A percentile compares a stretch with the other conserved stretches of the same genome.
Evolutionary conservation across 2,329 filamentous ascomycete species (phyloP).

Genomic region (Colletotrichum camelliae): DNA sequence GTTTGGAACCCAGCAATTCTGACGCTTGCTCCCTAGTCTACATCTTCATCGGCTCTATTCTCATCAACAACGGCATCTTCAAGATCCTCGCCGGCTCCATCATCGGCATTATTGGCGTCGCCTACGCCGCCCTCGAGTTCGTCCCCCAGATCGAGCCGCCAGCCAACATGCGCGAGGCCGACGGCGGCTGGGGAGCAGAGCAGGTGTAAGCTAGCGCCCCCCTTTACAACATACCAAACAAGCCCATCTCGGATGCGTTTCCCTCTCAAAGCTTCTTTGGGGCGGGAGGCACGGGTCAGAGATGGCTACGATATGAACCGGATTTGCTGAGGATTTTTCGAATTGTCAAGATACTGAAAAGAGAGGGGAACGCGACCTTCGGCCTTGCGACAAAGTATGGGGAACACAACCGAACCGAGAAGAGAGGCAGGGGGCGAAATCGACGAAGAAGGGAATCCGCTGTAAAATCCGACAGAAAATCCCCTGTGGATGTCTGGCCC

Average conservation of each 20-base stretch:
- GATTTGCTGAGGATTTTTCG: slow-evolving; percentile 22
- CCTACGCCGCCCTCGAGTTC: slow-evolving; percentile 78
- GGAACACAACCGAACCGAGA: not conserved
- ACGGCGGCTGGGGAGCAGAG: slow-evolving; percentile 78
- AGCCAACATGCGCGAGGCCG: slow-evolving; percentile 81
- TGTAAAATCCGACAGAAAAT: not conserved
- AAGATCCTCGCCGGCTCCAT: slow-evolving; percentile 79
- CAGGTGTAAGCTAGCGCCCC: slow-evolving; percentile 61
- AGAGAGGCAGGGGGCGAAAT: not conserved
- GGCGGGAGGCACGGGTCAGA: not conserved
- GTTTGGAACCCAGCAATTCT: not conserved
- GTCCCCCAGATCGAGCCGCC: slow-evolving; percentile 81
- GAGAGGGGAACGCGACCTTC: slow-evolving; percentile 1
- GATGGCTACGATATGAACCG: slow-evolving; percentile 9
- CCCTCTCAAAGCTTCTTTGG: not conserved
- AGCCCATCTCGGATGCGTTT: slow-evolving; percentile 14
- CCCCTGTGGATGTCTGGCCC: not conserved
- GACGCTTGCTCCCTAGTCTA: slow-evolving; percentile 69
- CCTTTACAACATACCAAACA: slow-evolving; percentile 11
- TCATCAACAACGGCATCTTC: slow-evolving; percentile 71
- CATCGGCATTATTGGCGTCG: slow-evolving; percentile 79
- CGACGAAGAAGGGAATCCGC: not conserved
- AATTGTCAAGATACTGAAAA: slow-evolving; percentile 21
- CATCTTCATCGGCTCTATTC: slow-evolving; percentile 89
- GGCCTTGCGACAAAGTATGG: not conserved